Base-by-base conservation (phyloP, 1,284 basidiomycete genomes). In the Fomitiporia mediterranea region DNA sequence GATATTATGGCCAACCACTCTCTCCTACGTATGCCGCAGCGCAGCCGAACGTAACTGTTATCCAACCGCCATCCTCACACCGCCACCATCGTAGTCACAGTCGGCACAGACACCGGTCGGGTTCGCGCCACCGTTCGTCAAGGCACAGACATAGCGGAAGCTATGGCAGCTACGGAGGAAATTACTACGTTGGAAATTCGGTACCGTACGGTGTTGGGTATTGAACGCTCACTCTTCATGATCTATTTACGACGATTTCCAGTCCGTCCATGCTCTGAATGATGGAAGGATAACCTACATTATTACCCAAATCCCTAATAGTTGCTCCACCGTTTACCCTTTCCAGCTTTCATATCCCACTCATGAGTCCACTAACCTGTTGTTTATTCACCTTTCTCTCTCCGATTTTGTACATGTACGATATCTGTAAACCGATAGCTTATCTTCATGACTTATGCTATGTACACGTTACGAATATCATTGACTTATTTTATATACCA, bases 21-120 rank as follows among this genome's bases (percentile, higher is more conserved):
- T n/a, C n/a, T n/a, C n/a, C 42, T 43, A 25, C 42, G 9, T 43
- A 43, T 15, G 2, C 42, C 46, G 28, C 56, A 15, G 37, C 32
- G n/a, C 8, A 51, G 6, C 53, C 53, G 5, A 38, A 23, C 21
- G 53, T 59, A 9, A 55, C 57, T 3, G 40, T 59, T 15, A 50
- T 54, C 38, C 50, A 46, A 32, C 28, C 52, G 5, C 35, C 53
- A 2, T 52, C 56, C 4, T 38, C 50, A 4, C 42, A 51, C 2
- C 19, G 39, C 21, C 48, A 37, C 3, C 51, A 52, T 25, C 42
- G 48, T 7, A 13, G 53, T 4, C 55, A 56, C 15, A 43, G 51
- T 28, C 56, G 46, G 27, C 47, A 38, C 35, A 50, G 56, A 9
- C 52, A 51, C 28, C 53, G 57, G 15, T 58, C 56, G 23, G 37